phyloP scores from a whole-genome alignment of 2,329 filamentous ascomycete genomes.

The Keithomyces neogunnii region DNA sequence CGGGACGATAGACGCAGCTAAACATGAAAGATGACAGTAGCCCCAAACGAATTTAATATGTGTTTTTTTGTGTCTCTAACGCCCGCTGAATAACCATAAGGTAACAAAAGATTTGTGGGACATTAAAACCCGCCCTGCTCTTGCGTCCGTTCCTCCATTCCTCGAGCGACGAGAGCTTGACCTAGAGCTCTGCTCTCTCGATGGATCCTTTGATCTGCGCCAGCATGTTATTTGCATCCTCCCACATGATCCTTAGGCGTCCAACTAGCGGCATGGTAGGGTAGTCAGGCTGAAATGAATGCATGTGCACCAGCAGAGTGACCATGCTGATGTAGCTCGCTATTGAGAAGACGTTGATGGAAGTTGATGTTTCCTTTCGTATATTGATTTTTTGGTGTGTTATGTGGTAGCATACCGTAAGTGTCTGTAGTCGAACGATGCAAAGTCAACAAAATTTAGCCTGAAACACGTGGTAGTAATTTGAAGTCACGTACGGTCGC shows the following conservation, averaged over 20 bases:
- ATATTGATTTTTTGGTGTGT: conserved; percentile 74
- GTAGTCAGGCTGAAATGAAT: conserved; percentile 53
- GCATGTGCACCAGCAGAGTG: conserved; percentile 57
- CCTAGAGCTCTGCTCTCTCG: conserved; percentile 22
- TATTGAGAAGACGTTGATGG: conserved; percentile 68
- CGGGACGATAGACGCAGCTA: background rate
- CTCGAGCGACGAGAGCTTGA: background rate
- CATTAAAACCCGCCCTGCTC: background rate
- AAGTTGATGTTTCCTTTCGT: conserved; percentile 68
- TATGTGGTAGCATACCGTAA: conserved; percentile 68
- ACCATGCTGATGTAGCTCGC: conserved; percentile 71
- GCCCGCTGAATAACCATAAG: background rate
- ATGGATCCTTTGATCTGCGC: conserved; percentile 20
- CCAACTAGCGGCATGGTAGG: conserved; percentile 49
- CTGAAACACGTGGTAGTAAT: background rate
- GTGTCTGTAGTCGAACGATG: conserved; percentile 36
- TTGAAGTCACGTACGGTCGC: conserved; percentile 49
- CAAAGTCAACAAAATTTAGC: background rate
- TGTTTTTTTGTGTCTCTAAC: conserved; percentile 1
- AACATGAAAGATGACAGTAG: background rate
- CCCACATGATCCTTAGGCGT: conserved; percentile 25
- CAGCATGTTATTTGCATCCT: conserved; percentile 22
- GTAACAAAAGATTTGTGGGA: background rate
- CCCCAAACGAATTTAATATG: background rate
- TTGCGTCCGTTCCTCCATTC: background rate